Base-by-base conservation (phyloP, 1,139 yeast genomes). In the Yamadazyma siamensis region DNA sequence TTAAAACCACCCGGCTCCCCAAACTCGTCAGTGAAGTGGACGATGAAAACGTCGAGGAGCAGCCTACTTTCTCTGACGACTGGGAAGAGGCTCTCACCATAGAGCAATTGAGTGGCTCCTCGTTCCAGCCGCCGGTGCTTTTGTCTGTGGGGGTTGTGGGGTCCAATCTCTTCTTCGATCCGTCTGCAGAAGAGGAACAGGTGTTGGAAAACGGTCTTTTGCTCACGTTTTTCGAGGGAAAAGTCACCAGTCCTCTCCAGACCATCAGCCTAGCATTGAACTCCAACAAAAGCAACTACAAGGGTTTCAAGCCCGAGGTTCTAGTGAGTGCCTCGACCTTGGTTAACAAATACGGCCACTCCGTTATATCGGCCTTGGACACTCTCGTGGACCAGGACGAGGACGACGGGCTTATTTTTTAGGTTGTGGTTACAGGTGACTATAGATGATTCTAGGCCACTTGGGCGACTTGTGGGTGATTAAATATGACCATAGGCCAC, bases 31-130 rank as follows among this genome's bases (percentile, higher is more conserved):
- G 94, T 13, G 77, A 71, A 15, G 75, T 56, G 53, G 65, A 75
- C 38, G 77, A 71, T 43, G 65, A 60, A 26, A 76, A 73, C 32
- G 59, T 84, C 12, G 95, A 85, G 49, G 96, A 88, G 54, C 80
- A 85, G 41, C 97, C 97, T 2, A 85, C 88, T 1, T 89, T 89
- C 50, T 80, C 89, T 26, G 96, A 88, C 48, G 95, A 79, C 51
- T 89, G 84, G 91, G 82, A 69, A 48, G 67, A 63, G 41, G 75
- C 81, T 20, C 65, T 47, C 34, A 68, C 53, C 27, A 56, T 83
- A 21, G 64, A 72, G 2, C 59, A 56, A 4, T 40, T 49, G 9
- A 43, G 48, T 26, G 49, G 58, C 6, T 49, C 49, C 5, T 39
- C 35, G 2, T 75, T 75, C 58, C 68, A 69, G 29, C 94, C 95